Evolutionary conservation across 2,329 filamentous ascomycete genomes (phyloP), one percentile per base, ranked within the genome.

Genomic region (Aspergillus calidoustus): DNA sequence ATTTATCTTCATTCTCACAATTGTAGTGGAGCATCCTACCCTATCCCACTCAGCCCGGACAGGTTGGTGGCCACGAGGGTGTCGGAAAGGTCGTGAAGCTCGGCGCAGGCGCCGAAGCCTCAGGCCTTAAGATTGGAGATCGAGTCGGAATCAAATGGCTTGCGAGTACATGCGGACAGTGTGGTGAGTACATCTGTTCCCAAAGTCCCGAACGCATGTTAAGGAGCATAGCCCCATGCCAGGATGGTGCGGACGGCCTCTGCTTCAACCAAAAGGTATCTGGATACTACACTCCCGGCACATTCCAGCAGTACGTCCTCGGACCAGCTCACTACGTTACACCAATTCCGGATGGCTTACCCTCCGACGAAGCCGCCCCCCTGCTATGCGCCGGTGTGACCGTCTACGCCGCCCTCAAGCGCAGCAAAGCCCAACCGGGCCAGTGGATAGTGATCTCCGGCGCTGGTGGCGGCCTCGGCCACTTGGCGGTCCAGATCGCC

Each of bases 101-200:
- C 63, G 89, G 89, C 0, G 80, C 87, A 0, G 86, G 84, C 7
- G 80, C 84, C 22, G 85, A 88, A 54, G 73, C 69, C 43, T 79
- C 83, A 1, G 81, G 80, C 5, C 77, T 90, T 41, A 88, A 88
- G 68, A 69, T 90, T n/a, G 88, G 88, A 5, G 85, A 91, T 67
- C 81, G 88, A 7, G 89, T 91, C 8, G 89, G 89, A 15, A 85
- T 91, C 71, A 91, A 91, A 75, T 90, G 87, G 87, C 78, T 89
- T 61, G 78, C 84, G 17, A 82, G 76, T 34, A 83, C 84, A 28
- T 90, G 87, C 71, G 82, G 82, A 54, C 78, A 79, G 67, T 84
- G 83, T 74, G 71, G 81, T 80, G 71, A 51, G 75, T 73, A 56
- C 22, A 22, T 41, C 34, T 15, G 11, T 46, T 43, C 34, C 30